Base-by-base conservation (phyloP, 1,284 basidiomycete species). In the Pyrrhoderma noxium region DNA sequence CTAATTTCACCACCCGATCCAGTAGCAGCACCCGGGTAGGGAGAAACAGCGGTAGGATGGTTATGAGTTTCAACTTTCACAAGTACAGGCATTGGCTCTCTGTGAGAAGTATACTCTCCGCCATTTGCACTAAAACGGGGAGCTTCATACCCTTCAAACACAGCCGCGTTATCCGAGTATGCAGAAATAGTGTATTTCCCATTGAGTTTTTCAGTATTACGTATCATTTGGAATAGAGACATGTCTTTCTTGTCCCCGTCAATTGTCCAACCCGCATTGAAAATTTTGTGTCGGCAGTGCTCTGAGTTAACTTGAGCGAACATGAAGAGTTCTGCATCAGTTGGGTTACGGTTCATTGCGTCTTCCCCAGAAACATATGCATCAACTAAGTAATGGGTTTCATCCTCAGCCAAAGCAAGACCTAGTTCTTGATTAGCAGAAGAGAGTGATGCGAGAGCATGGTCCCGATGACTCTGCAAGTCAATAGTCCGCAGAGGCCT, bases 241-340 rank as follows among this genome's bases (percentile, higher is more conserved):
- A 76, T 73, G 55, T 87, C 79, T 63, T 82, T 76, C n/a, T 71
- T 62, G 36, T 74, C 62, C 3, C 76, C 85, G 62, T 96, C 89
- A 58, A 97, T 82, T 19, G 84, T 89, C 96, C 96, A 99, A 38
- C 88, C 79, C 0, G 96, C 94, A 65, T 99, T 99, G 76, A 99
- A 99, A 60, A 98, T 99, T 72, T 99, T 99, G 77, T 99, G 96
- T 43, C 96, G 80, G 68, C 96, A 99, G 67, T 99, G 96, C 70
- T 99, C 96, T 38, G 94, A 98, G 72, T 99, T 99, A 66, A 99
- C 95, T 67, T 99, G 96, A 14, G 96, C 95, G 66, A 99, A 99
- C 95, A 99, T 99, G 79, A 99, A 99, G 16, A 99, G 77, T 66
- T 99, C 96, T 11, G 96, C 94, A 61, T 99, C 95, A 45, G 92